Base-by-base conservation (phyloP, 768 basidiomycete species). In the Trametes cinnabarina region DNA sequence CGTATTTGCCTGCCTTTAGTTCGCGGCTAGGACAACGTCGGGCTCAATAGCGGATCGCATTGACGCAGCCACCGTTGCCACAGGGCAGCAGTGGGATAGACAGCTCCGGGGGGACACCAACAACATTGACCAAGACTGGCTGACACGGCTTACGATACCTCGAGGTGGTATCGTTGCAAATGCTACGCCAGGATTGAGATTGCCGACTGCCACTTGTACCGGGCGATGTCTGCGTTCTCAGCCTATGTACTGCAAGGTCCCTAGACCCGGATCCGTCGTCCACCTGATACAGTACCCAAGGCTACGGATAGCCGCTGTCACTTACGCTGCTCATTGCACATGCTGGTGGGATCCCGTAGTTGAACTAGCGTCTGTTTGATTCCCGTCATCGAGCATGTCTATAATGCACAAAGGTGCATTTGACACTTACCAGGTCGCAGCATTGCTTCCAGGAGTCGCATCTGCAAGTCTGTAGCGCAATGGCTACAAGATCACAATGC, bases 221-320 rank as follows among this genome's bases (percentile, higher is more conserved):
- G 47, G 37, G 42, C 57, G 25, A 32, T 53, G 44, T 47, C 28
- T 51, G 48, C 51, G 28, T 58, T 58, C 57, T 58, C 51, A 53
- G 51, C 51, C 51, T 58, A n/a, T n/a, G n/a, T n/a, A n/a, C n/a
- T n/a, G n/a, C n/a, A 58, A 46, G 22, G 20, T 32, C 20, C 22
- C 40, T 39, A n/a, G 48, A 22, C 28, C 25, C n/a, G 37, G 47
- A 10, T 7, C 28, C 39, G 28, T 17, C 39, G 15, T 12, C 22
- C 48, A 20, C 25, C 4, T 28, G 30, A 32, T 32, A 12, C 37
- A 39, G 11, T 14, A n/a, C 37, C 11, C 37, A 15, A 39, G 37
- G 37, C 37, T 39, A 39, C 37, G 17, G 37, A 14, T 15, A 39
- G 14, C 37, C 11, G n/a, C 5, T 39, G 37, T 39, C 37, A n/a